phyloP scores from a whole-genome alignment of 1,284 basidiomycete species.

The Naganishia albida region DNA sequence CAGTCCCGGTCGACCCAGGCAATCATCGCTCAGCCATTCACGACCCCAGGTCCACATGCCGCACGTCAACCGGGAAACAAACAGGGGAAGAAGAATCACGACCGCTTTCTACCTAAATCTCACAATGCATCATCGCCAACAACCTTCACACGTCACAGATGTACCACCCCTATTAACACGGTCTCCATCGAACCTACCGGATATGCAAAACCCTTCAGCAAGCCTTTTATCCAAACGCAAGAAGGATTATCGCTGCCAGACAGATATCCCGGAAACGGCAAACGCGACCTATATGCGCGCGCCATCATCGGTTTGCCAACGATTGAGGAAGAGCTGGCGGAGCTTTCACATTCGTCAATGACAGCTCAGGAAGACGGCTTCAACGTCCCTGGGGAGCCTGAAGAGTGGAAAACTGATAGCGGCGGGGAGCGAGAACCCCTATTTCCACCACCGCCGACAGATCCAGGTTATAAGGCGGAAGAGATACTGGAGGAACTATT shows the following conservation, averaged over 20 bases:
- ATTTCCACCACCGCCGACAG: too few relatives aligned
- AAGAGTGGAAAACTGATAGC: background rate
- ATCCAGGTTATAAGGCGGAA: too few relatives aligned
- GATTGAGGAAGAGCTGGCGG: conserved; percentile 2
- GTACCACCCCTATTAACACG: background rate
- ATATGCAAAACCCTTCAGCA: conserved; percentile 11
- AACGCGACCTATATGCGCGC: background rate
- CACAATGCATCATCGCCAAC: background rate
- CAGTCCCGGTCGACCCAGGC: background rate
- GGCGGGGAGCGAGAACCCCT: background rate
- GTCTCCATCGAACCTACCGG: background rate
- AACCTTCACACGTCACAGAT: background rate
- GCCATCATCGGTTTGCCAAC: background rate
- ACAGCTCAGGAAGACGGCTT: background rate
- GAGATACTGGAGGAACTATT: background rate
- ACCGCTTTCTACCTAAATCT: background rate
- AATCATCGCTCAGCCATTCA: background rate
- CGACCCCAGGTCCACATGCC: conserved; percentile 8
- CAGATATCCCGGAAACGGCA: conserved; percentile 12
- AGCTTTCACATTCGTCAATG: background rate
- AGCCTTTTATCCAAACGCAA: conserved; percentile 1
- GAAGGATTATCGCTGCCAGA: background rate
- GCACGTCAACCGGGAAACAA: background rate
- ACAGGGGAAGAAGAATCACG: background rate
- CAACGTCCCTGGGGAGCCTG: too few relatives aligned